A percentile compares a stretch with the other conserved stretches of the same genome.
phyloP scores from a whole-genome alignment of 2,329 filamentous ascomycete genomes.

The Myriosclerotinia duriaeana region DNA sequence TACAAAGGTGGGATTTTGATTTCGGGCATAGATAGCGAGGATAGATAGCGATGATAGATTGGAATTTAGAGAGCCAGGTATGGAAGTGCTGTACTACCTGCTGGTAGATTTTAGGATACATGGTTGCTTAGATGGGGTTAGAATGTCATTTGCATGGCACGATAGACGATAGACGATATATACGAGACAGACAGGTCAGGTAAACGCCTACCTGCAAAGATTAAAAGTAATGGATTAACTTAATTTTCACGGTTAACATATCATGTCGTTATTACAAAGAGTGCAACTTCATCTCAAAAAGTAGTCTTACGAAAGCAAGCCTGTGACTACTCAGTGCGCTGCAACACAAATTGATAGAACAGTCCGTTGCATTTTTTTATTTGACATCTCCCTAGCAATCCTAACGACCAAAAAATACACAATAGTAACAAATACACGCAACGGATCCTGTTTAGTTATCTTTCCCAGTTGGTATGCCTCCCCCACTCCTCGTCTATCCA shows the following conservation, averaged over 20 bases:
- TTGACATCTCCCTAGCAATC: not conserved
- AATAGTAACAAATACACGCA: constrained; percentile 5
- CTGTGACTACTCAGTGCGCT: not conserved
- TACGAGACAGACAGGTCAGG: not conserved
- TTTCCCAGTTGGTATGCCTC: not conserved
- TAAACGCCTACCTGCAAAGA: not conserved
- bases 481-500: not conserved
- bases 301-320: not conserved
- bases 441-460: not conserved
- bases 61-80: not conserved
- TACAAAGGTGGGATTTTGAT: not conserved
- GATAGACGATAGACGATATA: not conserved
- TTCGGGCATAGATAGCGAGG: constrained; percentile 4
- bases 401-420: not conserved
- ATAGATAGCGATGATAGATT: too few species aligned
- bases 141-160: not conserved
- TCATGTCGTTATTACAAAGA: not conserved
- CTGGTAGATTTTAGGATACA: not conserved
- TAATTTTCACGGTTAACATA: not conserved
- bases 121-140: not conserved
- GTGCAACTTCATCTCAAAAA: too few species aligned
- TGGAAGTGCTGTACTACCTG: not conserved
- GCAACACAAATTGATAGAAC: not conserved
- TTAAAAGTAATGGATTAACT: constrained; percentile 4
- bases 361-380: not conserved